phyloP scores from a whole-genome alignment of 305 asterid species.

The Coffea humblotiana region DNA sequence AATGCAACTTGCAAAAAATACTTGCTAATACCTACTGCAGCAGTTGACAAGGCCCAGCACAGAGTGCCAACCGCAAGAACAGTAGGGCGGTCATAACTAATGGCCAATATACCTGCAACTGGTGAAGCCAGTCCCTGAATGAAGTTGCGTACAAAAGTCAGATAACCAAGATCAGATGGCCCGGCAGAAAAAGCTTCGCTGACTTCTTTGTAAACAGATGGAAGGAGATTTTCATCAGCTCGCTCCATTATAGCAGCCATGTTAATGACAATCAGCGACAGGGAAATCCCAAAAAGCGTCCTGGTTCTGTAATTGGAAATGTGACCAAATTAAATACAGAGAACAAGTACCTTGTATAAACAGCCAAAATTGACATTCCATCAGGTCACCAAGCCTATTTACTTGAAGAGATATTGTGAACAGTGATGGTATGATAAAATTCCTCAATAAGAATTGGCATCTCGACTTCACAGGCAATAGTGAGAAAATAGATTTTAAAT shows the following conservation, averaged over 20 bases:
- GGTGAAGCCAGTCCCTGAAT: conserved; percentile 94
- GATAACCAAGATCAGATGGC: conserved; percentile 96
- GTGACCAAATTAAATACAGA: conserved; percentile 11
- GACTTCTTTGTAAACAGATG: conserved; percentile 97
- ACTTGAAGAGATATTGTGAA: not conserved
- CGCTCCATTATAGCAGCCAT: conserved; percentile 99
- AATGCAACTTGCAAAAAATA: conserved; percentile 74
- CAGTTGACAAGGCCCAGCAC: conserved; percentile 95
- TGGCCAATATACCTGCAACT: conserved; percentile 77
- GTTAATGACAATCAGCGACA: conserved; percentile 82
- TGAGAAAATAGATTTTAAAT: not conserved
- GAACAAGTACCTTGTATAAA: conserved; percentile 4
- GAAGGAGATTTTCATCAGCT: conserved; percentile 96
- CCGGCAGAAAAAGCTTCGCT: conserved; percentile 90
- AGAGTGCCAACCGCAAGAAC: conserved; percentile 86
- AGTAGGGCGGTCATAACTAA: conserved; percentile 83
- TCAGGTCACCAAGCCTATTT: not conserved
- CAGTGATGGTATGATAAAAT: not conserved
- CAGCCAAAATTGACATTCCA: not conserved
- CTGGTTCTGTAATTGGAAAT: conserved; percentile 46
- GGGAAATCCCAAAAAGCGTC: conserved; percentile 73
- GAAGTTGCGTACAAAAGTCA: conserved; percentile 74
- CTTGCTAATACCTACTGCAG: conserved; percentile 87
- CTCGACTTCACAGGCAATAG: not conserved
- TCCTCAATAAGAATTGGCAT: not conserved